phyloP scores from a whole-genome alignment of 1,139 yeast genomes.

The Magnusiomyces magnusii region DNA sequence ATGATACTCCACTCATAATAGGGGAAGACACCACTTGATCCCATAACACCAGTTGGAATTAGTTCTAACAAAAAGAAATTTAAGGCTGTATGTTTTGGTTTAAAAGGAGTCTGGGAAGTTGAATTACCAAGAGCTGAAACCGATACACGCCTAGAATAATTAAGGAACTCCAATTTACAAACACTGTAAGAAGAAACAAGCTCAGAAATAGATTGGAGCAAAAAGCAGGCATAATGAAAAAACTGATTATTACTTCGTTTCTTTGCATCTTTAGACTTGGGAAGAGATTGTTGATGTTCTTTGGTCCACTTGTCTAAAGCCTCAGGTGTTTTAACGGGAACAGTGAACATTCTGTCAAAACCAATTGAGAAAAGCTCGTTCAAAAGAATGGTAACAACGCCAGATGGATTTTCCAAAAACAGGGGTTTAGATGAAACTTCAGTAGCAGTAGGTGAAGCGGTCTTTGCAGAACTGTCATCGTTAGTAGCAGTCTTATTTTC shows the following conservation, averaged over 20 bases:
- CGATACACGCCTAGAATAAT: slow-evolving; percentile 48
- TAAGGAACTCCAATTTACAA: slow-evolving; percentile 73
- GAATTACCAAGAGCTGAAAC: slow-evolving; percentile 13
- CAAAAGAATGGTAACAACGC: slow-evolving; percentile 54
- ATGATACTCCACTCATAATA: slow-evolving; percentile 34
- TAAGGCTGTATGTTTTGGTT: slow-evolving; percentile 68
- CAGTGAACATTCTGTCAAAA: slow-evolving; percentile 26
- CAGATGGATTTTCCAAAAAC: slow-evolving; percentile 37
- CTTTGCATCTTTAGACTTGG: slow-evolving; percentile 20
- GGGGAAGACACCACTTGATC: slow-evolving; percentile 18
- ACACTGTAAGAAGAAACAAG: slow-evolving; percentile 69
- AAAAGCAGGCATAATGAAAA: slow-evolving; percentile 59
- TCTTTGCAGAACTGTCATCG: neutral
- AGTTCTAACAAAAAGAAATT: slow-evolving; percentile 72
- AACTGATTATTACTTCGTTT: slow-evolving; percentile 36
- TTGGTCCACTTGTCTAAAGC: slow-evolving; percentile 20
- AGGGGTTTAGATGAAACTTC: slow-evolving; percentile 6
- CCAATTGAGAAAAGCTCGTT: slow-evolving; percentile 51
- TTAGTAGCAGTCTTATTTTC: too few species aligned
- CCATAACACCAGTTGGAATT: slow-evolving; percentile 47
- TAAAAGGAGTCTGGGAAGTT: too few species aligned
- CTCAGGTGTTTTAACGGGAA: slow-evolving; percentile 22
- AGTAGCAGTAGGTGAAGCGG: neutral
- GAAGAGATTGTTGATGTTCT: slow-evolving; percentile 23
- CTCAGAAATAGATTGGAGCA: slow-evolving; percentile 63